Conservation (phyloP, 306 rosid genomes). For the Phaseolus lunatus region DNA sequence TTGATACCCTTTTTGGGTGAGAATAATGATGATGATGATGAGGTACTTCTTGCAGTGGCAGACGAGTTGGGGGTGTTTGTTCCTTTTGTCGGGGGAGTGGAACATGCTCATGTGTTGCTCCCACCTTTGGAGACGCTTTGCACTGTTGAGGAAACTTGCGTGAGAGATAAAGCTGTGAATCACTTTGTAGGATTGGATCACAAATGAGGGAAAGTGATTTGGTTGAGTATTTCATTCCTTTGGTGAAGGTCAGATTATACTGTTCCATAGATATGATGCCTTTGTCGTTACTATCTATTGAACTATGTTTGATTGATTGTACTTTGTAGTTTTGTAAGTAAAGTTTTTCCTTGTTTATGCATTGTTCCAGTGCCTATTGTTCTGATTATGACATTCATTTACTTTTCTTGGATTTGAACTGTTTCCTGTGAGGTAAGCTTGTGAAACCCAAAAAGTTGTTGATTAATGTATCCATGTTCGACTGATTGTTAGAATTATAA, state of each 20-base stretch:
- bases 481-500: not conserved
- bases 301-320: conserved; percentile 1
- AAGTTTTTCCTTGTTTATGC: not conserved
- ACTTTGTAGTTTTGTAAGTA: not conserved
- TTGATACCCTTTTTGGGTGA: conserved; percentile 83
- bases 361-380: not conserved
- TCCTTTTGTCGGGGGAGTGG: conserved; percentile 89
- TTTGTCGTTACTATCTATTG: not conserved
- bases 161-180: conserved; percentile 85
- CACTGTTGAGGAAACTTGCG: conserved; percentile 88
- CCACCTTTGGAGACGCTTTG: conserved; percentile 83
- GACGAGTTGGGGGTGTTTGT: conserved; percentile 87
- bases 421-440: not conserved
- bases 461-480: not conserved
- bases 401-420: not conserved
- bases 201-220: conserved; percentile 85
- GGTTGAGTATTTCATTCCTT: conserved; percentile 78
- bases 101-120: conserved; percentile 77
- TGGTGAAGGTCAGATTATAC: conserved; percentile 67
- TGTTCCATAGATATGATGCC: not conserved
- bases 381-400: conserved; percentile 8
- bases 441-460: not conserved
- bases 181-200: conserved; percentile 80
- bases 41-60: conserved; percentile 87
- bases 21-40: conserved; percentile 85